Base-by-base conservation (phyloP, 768 basidiomycete genomes). In the Cystobasidium tubakii region DNA sequence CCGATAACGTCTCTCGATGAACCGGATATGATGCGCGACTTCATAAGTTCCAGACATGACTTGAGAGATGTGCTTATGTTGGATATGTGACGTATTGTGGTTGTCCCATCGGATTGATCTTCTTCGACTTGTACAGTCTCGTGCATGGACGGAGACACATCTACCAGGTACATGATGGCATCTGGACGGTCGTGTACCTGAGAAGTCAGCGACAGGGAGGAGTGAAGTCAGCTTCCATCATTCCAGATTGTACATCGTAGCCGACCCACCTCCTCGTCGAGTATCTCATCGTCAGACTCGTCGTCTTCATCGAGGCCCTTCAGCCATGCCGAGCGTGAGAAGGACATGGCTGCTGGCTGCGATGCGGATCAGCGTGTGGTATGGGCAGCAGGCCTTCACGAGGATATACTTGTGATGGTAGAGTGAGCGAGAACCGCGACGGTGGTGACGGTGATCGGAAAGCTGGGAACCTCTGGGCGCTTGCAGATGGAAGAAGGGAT, bases 1-100 rank as follows among this genome's bases (percentile, higher is more conserved):
- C 95, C 96, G 54, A 97, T 88, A 34, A 87, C 86, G 80, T 98
- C 95, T 75, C 88, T 90, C 43, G 60, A 39, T 1, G 43, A 23
- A 4, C 75, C 36, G 27, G 64, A 71, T 54, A 71, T 71, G 69
- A 71, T 71, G 17, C 62, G 34, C 2, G 57, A 27, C 43, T 34
- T 44, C 60, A 63, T 57, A 9, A 34, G 21, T 3, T 33, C 57
- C 13, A 25, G 57, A 7, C n/a, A 34, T 39, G 43, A 63, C 36
- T 34, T 76, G 73, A 71, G 33, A 39, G 69, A 46, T 9, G 69
- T 60, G 29, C 46, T 54, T n/a, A 71, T 27, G 33, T 71, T 71
- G 6, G 54, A 57, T 6, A 39, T 43, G 39, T 65, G 34, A n/a
- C 34, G 63, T 3, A 23, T 65, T 13, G 33, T 34, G 25, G 29